A percentile compares a stretch with the other conserved stretches of the same genome.
Conservation (phyloP, 768 basidiomycete species). For the Boletus rufocinnamomeus region DNA sequence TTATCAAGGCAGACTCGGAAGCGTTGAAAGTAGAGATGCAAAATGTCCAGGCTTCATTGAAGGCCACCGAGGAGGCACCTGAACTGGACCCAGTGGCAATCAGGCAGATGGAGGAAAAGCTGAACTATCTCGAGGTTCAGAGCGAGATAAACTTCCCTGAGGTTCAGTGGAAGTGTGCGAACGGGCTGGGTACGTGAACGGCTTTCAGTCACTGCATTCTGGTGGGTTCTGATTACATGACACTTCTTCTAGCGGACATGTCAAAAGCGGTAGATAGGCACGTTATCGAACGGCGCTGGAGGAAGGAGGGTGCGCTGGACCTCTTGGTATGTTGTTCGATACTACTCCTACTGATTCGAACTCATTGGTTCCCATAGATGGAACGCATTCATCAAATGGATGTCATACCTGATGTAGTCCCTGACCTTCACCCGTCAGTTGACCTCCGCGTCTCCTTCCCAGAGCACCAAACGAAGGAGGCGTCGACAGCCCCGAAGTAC, state of each 20-base stretch:
- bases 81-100: slow-evolving; percentile 39
- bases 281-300: slow-evolving; percentile 82
- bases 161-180: slow-evolving; percentile 73
- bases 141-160: slow-evolving; percentile 83
- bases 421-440: slow-evolving; percentile 66
- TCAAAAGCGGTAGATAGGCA: slow-evolving; percentile 71
- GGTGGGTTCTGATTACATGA: not conserved
- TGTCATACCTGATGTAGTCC: slow-evolving; percentile 85
- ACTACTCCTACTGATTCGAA: not conserved
- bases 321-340: slow-evolving; percentile 54
- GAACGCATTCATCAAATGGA: slow-evolving; percentile 91
- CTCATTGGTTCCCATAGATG: slow-evolving; percentile 57
- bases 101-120: slow-evolving; percentile 48
- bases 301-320: slow-evolving; percentile 81
- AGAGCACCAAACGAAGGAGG: slow-evolving; percentile 25
- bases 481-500: slow-evolving; percentile 28
- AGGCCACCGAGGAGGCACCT: slow-evolving; percentile 25
- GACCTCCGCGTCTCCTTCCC: slow-evolving; percentile 71
- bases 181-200: slow-evolving; percentile 70
- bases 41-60: slow-evolving; percentile 22
- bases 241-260: slow-evolving; percentile 56
- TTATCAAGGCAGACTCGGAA: slow-evolving; percentile 64
- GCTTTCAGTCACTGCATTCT: not conserved
- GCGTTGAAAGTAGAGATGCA: slow-evolving; percentile 40
- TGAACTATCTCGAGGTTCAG: slow-evolving; percentile 71